Percentiles rank a stretch among this genome's conserved stretches.
Evolutionary conservation across 1,284 basidiomycete species (phyloP).

Genomic region (Papiliotrema nemorosa): DNA sequence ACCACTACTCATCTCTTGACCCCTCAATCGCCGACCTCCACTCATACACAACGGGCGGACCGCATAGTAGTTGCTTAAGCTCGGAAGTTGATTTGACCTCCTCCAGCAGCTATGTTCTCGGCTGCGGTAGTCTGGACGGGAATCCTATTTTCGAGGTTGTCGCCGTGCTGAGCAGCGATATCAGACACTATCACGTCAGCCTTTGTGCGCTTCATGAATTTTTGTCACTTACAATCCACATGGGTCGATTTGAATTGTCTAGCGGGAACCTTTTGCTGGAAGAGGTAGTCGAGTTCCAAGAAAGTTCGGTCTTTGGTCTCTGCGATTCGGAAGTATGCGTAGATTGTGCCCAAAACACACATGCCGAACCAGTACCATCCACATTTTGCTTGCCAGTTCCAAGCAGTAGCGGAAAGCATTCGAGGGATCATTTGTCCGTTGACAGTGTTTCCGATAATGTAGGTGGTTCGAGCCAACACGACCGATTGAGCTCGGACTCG

Average conservation of each 20-base stretch:
- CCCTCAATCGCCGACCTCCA: no score
- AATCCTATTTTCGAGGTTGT: no score
- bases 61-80: no score
- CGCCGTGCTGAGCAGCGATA: background rate
- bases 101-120: no score
- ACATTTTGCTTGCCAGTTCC: constrained; percentile 50
- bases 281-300: constrained; percentile 36
- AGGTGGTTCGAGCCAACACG: constrained; percentile 50
- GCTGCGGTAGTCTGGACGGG: no score
- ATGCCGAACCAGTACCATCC: constrained; percentile 46
- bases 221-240: constrained; percentile 19
- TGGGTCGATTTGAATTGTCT: constrained; percentile 32
- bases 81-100: no score
- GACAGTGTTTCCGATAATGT: constrained; percentile 48
- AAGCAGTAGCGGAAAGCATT: constrained; percentile 48
- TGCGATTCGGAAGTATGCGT: constrained; percentile 21
- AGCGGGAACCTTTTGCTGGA: constrained; percentile 30
- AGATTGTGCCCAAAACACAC: constrained; percentile 9
- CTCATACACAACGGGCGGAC: no score
- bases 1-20: no score
- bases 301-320: constrained; percentile 23
- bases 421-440: constrained; percentile 41
- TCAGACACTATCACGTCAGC: background rate
- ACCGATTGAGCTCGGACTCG: constrained; percentile 51
- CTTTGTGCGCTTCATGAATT: background rate